Base-by-base conservation (phyloP, 306 rosid species). In the Fragaria nilgerrensis region DNA sequence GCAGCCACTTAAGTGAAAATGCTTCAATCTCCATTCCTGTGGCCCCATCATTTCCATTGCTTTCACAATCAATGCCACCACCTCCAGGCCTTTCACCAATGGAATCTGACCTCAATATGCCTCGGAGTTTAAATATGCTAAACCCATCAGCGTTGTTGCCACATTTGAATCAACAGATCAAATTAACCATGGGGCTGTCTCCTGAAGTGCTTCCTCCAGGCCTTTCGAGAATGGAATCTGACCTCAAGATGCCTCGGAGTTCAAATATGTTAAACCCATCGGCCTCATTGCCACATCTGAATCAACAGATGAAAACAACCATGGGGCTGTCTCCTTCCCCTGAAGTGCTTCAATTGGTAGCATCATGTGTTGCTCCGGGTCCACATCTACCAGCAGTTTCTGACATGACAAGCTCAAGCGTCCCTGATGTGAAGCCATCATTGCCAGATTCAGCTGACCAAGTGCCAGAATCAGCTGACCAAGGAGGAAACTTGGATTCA, bases 261-360 rank as follows among this genome's bases (percentile, higher is more conserved):
- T 44, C 11, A 44, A 10, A 44, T 44, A 44, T 44, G 48, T 44
- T 44, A 44, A 11, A 44, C 48, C 48, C 48, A 0, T 44, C 15
- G 14, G 83, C 82, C 73, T 85, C 85, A 3, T 78, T 82, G n/a
- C 41, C 72, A 45, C 74, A 62, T 63, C 63, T 70, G 56, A 78
- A 82, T 74, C 85, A 73, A 47, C 88, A 83, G 22, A 90, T 82
- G 79, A 87, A 77, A 79, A 52, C 79, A 16, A 74, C 74, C 86
- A 75, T 79, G 32, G 97, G 91, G 72, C 75, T 89, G 68, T 84
- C 99, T 62, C 97, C 98, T 23, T 95, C 98, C 29, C 97, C 97
- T 5, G 97, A 90, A 85, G 97, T 95, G 78, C 96, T 92, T 53
- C 90, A 95, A 83, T 78, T 95, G 84, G 96, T 96, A 59, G 98